phyloP scores from a whole-genome alignment of 1,284 basidiomycete species.

The Apiotrichum siamense region DNA sequence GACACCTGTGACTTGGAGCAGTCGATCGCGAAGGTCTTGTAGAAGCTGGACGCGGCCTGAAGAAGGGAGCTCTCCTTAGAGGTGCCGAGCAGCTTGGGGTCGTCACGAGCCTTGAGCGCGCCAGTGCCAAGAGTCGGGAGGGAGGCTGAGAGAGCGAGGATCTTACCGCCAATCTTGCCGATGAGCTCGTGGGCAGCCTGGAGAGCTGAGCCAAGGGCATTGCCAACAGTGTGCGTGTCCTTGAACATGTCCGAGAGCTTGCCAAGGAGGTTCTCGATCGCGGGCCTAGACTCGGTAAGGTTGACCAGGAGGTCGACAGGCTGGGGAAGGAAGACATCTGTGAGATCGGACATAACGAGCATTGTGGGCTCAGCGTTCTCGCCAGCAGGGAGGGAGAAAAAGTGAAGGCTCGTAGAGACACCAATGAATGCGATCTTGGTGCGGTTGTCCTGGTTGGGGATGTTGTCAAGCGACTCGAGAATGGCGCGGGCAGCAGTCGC shows the following conservation, averaged over 20 bases:
- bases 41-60: slow-evolving; percentile 86
- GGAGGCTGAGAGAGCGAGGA: slow-evolving; percentile 79
- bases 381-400: slow-evolving; percentile 83
- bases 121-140: slow-evolving; percentile 86
- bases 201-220: slow-evolving; percentile 89
- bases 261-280: slow-evolving; percentile 74
- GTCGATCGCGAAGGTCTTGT: slow-evolving; percentile 98
- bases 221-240: slow-evolving; percentile 83
- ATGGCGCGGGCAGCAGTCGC: slow-evolving; percentile 94
- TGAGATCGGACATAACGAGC: slow-evolving; percentile 94
- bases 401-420: slow-evolving; percentile 89
- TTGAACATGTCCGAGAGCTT: slow-evolving; percentile 94
- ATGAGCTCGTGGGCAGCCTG: slow-evolving; percentile 96
- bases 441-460: slow-evolving; percentile 89
- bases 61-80: slow-evolving; percentile 85
- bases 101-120: slow-evolving; percentile 90
- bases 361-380: slow-evolving; percentile 75
- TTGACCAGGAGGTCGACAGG: slow-evolving; percentile 94
- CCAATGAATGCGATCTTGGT: slow-evolving; percentile 91
- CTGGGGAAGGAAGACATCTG: slow-evolving; percentile 96
- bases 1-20: slow-evolving; percentile 96
- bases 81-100: slow-evolving; percentile 92
- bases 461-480: slow-evolving; percentile 86
- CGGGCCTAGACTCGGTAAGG: slow-evolving; percentile 73
- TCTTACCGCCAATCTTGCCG: slow-evolving; percentile 90